Evolutionary conservation across 2,329 filamentous ascomycete genomes (phyloP).

Genomic region (Penicillium corylophilum): DNA sequence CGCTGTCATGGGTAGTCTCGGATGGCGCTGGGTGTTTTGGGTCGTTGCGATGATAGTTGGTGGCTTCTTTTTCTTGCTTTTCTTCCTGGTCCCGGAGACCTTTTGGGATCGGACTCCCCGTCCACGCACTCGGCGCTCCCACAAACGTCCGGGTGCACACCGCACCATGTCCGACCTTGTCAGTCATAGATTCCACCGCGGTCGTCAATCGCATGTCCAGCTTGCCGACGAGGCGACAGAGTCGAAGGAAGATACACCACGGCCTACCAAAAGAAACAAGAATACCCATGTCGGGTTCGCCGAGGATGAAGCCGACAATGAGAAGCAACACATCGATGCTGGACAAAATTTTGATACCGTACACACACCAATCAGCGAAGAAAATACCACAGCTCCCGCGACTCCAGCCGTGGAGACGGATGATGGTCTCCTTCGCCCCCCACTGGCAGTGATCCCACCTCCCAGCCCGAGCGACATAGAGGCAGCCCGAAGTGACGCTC

Average conservation of each 20-base stretch:
- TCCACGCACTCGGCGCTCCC: conserved; percentile 43
- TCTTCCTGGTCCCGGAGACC: conserved; percentile 90
- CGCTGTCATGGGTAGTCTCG: conserved; percentile 71
- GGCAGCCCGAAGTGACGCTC: conserved; percentile 17
- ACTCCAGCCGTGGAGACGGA: conserved; percentile 14
- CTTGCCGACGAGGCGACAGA: conserved; percentile 13
- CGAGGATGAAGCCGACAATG: conserved; percentile 26
- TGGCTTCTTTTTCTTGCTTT: conserved; percentile 68
- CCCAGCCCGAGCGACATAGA: conserved; percentile 30
- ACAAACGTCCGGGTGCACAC: conserved; percentile 36
- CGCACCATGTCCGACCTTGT: conserved; percentile 41
- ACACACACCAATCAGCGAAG: background rate
- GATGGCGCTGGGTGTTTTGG: conserved; percentile 93
- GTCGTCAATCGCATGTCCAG: conserved; percentile 29
- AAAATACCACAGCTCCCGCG: conserved; percentile 4
- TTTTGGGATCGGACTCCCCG: conserved; percentile 87
- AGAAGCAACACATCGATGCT: conserved; percentile 15
- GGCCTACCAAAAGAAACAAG: conserved; percentile 30
- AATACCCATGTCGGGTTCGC: conserved; percentile 60
- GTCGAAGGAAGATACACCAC: conserved; percentile 8
- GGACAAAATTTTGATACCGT: conserved; percentile 2
- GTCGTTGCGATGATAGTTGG: conserved; percentile 79
- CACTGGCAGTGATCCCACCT: conserved; percentile 3
- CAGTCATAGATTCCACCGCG: conserved; percentile 31
- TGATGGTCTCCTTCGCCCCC: conserved; percentile 12